Base-by-base conservation (phyloP, 2,329 filamentous ascomycete genomes). In the Diaporthe velutina region DNA sequence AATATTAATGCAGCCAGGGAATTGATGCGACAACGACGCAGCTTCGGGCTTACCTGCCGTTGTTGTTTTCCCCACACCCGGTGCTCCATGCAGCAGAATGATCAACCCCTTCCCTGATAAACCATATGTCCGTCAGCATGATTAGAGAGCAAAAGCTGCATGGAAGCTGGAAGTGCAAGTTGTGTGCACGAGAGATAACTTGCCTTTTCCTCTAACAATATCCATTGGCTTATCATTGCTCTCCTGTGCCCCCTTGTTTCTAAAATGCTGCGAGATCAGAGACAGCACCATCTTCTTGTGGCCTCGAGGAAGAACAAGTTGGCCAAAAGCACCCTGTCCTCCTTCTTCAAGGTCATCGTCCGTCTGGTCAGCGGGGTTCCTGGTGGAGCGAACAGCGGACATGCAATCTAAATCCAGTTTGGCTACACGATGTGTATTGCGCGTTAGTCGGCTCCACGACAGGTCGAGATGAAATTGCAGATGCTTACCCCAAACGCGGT, bases 151-250 rank as follows among this genome's bases (percentile, higher is more conserved):
- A 42, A n/a, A n/a, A n/a, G n/a, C n/a, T n/a, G n/a, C n/a, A n/a
- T n/a, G n/a, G n/a, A n/a, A n/a, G n/a, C n/a, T n/a, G n/a, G n/a
- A n/a, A n/a, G n/a, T n/a, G n/a, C n/a, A n/a, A n/a, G n/a, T n/a
- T n/a, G n/a, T n/a, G n/a, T 42, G 6, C 40, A 2, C 1, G 1
- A 38, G 5, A 38, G 10, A 38, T 12, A 25, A 52, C 30, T 35
- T 71, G 82, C 82, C 82, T 78, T 83, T 84, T 1, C 82, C 82
- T 2, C 73, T 73, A 1, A 84, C 79, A 13, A 83, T 77, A 33
- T 83, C 82, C 15, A 78, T 66, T 38, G 80, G 78, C 2, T 80
- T 79, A 0, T 73, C 64, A 10, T 75, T 40, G 0, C 48, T 48
- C 8, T 30, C 64, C 42, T 35, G n/a, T 3, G 75, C 75, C 22